Evolutionary conservation across 352 stramenopile genomes (phyloP).

Genomic region (Globisporangium uncinulatum): DNA sequence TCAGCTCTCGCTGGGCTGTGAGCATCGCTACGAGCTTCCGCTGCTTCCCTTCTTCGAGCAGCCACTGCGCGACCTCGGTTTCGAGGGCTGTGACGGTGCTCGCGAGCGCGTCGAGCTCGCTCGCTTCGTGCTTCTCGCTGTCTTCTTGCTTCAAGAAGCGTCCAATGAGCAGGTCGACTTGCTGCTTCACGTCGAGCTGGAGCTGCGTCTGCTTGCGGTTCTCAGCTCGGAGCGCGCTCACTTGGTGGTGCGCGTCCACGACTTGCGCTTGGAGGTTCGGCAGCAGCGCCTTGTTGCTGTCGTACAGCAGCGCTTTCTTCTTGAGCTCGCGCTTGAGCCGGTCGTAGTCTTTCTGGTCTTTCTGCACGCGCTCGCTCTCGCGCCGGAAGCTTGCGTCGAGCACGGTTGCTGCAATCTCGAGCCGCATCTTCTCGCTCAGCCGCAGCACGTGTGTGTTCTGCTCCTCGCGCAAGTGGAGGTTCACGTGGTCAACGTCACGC

Average conservation of each 20-base stretch:
- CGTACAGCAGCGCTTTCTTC: conserved; percentile 82
- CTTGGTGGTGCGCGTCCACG: conserved; percentile 70
- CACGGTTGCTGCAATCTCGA: conserved; percentile 58
- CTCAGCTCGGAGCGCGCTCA: conserved; percentile 44
- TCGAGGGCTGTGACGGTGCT: conserved; percentile 71
- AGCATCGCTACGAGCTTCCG: conserved; percentile 85
- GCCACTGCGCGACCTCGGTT: conserved; percentile 81
- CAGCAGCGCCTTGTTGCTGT: conserved; percentile 65
- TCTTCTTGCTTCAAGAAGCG: conserved; percentile 85
- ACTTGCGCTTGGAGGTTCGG: conserved; percentile 79
- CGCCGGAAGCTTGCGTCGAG: conserved; percentile 42
- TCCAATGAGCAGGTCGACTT: conserved; percentile 89
- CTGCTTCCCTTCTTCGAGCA: conserved; percentile 85
- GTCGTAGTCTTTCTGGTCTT: conserved; percentile 79
- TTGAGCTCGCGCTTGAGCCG: conserved; percentile 81
- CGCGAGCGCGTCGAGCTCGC: conserved; percentile 57
- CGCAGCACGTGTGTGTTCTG: conserved; percentile 75
- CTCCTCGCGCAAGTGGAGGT: conserved; percentile 80
- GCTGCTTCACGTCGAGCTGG: conserved; percentile 83
- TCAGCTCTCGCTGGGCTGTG: conserved; percentile 88
- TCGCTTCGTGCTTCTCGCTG: conserved; percentile 64
- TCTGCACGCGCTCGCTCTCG: conserved; percentile 60
- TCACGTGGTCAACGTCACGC: conserved; percentile 88
- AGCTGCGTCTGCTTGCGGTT: conserved; percentile 65
- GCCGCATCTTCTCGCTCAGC: conserved; percentile 59